Base-by-base conservation (phyloP, 2,329 filamentous ascomycete genomes). In the Cadophora sp. region DNA sequence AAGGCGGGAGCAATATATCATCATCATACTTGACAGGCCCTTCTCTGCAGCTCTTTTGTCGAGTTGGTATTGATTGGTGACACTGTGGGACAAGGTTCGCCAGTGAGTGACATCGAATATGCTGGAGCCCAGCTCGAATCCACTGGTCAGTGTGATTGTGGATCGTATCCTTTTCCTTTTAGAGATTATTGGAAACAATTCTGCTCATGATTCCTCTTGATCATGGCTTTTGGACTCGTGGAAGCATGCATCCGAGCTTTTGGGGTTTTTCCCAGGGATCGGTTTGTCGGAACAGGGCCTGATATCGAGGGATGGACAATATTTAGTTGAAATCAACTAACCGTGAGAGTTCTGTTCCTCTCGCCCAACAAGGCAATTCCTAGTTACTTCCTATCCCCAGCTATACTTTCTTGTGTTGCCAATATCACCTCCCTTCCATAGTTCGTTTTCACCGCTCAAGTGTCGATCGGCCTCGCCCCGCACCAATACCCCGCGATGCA, bases 401-500 rank as follows among this genome's bases (percentile, higher is more conserved):
- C 27, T 53, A 30, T 30, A 30, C 27, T 30, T 30, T 6, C 27
- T 30, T 30, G 27, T 30, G 27, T 30, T 30, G 27, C 27, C 27
- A 30, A 30, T 30, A 30, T 30, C n/a, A n/a, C n/a, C 6, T 30
- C 6, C 24, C 50, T 1, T 53, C 13, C 24, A 33, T 18, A 2
- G 48, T 27, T 51, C 22, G 22, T 16, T 11, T 16, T 56, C 51
- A 24, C 30, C 30, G 33, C 4, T 56, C 27, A 39, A 41, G n/a
- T 24, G 55, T 11, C 36, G 39, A 59, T 43, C 36, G 43, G 33
- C 36, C n/a, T 3, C 36, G 27, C 36, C 36, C 20, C 55, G 55
- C 55, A 41, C 20, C 20, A 43, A 22, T 59, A 41, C 33, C 33
- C 55, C 36, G 18, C 55, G 33, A 41, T 43, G n/a, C 36, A 59